Percentiles rank a stretch among this genome's conserved stretches.
phyloP scores from a whole-genome alignment of 805 yeast genomes.

The Cyberlindnera japonica region DNA sequence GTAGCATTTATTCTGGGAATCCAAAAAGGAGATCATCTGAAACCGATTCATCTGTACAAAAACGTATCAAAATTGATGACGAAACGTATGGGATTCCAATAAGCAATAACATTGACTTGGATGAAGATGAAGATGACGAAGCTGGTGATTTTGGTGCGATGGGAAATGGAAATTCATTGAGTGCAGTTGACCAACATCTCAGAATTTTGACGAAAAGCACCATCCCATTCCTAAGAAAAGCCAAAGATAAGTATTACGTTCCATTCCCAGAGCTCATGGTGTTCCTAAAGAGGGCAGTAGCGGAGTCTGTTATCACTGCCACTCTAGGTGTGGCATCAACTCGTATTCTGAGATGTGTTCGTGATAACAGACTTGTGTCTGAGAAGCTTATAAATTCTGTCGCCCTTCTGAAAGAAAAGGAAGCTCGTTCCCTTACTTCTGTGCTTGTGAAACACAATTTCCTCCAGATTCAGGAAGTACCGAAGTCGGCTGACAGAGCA shows the following conservation, averaged over 20 bases:
- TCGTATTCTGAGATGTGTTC: constrained; percentile 73
- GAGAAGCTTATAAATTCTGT: constrained; percentile 76
- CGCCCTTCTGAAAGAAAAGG: constrained; percentile 74
- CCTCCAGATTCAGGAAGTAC: constrained; percentile 89
- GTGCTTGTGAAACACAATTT: constrained; percentile 65
- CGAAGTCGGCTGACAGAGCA: constrained; percentile 86
- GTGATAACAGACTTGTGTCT: constrained; percentile 66
- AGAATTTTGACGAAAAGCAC: constrained; percentile 55
- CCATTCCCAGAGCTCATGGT: constrained; percentile 55
- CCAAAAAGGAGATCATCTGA: constrained; percentile 32
- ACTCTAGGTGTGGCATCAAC: constrained; percentile 65
- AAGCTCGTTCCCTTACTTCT: constrained; percentile 67
- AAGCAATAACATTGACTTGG: constrained; percentile 27
- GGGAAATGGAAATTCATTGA: constrained; percentile 19
- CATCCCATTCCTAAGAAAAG: constrained; percentile 58
- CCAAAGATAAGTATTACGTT: constrained; percentile 53
- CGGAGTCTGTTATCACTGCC: constrained; percentile 54
- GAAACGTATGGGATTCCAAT: constrained; percentile 1
- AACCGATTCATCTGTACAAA: constrained; percentile 18
- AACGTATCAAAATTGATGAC: constrained; percentile 38
- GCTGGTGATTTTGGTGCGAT: neutral
- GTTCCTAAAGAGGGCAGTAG: constrained; percentile 43
- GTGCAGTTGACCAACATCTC: constrained; percentile 58
- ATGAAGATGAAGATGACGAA: constrained; percentile 26
- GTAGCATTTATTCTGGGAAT: constrained; percentile 42